Conservation (phyloP, 148 eudicot genomes). For the Selenicereus undatus region DNA sequence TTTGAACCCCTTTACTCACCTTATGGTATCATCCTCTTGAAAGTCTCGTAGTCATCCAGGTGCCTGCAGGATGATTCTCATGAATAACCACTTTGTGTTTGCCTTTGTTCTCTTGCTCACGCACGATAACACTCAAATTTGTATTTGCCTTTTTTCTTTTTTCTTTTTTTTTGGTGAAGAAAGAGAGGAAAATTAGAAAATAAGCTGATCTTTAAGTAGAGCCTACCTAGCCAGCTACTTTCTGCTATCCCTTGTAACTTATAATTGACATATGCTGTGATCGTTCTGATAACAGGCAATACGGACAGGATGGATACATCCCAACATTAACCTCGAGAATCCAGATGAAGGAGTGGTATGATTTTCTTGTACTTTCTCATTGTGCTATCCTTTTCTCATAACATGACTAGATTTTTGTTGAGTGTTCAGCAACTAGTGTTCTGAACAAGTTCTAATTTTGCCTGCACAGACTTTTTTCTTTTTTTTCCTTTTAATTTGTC, state of each 20-base stretch:
- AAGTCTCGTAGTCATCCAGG: not conserved
- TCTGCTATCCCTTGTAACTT: not conserved
- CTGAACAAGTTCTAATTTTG: too few species aligned
- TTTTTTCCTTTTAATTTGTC: too few species aligned
- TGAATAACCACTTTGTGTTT: not conserved
- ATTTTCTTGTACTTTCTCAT: constrained; percentile 15
- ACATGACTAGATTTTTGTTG: too few species aligned
- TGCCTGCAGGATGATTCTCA: not conserved
- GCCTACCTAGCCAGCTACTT: not conserved
- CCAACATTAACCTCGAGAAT: constrained; percentile 26
- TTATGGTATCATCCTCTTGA: not conserved
- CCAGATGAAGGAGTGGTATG: constrained; percentile 93
- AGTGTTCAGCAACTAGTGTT: too few species aligned
- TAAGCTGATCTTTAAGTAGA: not conserved
- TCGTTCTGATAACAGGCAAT: constrained; percentile 9
- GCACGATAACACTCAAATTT: not conserved
- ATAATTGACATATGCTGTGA: not conserved
- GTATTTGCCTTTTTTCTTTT: not conserved
- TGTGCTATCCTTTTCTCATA: not conserved
- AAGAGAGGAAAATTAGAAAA: not conserved
- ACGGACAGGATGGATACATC: constrained; percentile 10
- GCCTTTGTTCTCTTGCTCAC: not conserved
- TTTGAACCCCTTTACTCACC: too few species aligned
- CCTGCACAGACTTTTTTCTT: too few species aligned
- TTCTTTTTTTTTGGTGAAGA: not conserved